Base-by-base conservation (phyloP, 805 yeast genomes). In the Blastobotrys americana region DNA sequence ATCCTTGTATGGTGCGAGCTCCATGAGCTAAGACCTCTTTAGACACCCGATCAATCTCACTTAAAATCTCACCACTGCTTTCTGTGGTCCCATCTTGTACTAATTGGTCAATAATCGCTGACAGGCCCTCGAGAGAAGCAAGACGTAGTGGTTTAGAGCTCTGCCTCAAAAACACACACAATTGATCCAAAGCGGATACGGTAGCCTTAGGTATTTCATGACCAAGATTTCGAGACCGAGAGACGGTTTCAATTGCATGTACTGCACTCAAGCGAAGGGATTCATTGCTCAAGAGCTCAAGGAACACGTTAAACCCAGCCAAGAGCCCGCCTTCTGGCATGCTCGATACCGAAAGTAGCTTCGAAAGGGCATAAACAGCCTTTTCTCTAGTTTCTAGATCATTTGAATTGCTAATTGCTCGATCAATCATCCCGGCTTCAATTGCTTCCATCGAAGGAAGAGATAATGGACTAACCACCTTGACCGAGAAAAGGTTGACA, bases 331-430 rank as follows among this genome's bases (percentile, higher is more conserved):
- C 46, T 5, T 46, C 20, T 13, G 63, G 55, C 21, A 64, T 33
- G 1, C 54, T 49, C 2, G 41, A 38, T 15, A 49, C 46, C 6
- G 44, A 27, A 16, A 59, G 34, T 39, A 68, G 43, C 23, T 50
- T 42, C 9, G 65, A 65, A 9, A 68, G 36, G 2, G 58, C 60
- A 34, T 51, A 53, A 15, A 68, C 58, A 1, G 72, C 68, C n/a
- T 51, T 49, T 35, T 63, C 67, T 46, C 72, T 56, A 4, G 67
- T 53, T 28, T 66, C 71, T 44, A 66, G 57, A 36, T 62, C 70
- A 23, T 59, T 55, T 34, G 69, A 63, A 2, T 66, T 47, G 1
- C 64, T 56, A 0, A 56, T 44, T 3, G 68, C 70, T 33, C 63
- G 61, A 1, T 58, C 54, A 8, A 65, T 53, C 2, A 71, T 68